phyloP scores from a whole-genome alignment of 345 rosid species.

The Rhodamnia argentea region DNA sequence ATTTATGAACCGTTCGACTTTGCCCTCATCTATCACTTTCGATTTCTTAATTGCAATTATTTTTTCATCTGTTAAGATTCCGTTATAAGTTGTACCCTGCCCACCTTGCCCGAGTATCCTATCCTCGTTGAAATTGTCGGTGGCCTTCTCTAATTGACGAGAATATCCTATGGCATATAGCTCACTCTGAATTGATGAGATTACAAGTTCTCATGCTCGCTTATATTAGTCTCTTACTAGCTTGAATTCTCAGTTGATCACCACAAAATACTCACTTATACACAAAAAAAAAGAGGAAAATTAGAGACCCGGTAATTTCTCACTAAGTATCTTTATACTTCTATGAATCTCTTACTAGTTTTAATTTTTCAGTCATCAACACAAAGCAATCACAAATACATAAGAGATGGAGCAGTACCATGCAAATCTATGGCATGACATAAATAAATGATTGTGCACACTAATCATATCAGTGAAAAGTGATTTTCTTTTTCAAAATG shows the following conservation, averaged over 20 bases:
- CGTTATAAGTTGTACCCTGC: background rate
- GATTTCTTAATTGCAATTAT: background rate
- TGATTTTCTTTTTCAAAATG: too few relatives aligned
- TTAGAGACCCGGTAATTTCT: background rate
- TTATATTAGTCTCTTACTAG: too few relatives aligned
- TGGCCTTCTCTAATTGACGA: background rate
- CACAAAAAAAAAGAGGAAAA: too few relatives aligned
- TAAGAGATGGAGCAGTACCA: background rate
- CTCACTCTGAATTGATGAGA: too few relatives aligned
- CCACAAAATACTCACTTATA: too few relatives aligned
- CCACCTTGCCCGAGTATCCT: background rate
- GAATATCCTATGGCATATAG: too few relatives aligned
- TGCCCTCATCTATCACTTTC: background rate
- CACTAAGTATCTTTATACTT: background rate
- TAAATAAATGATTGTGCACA: background rate
- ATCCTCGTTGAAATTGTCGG: background rate
- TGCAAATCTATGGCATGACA: background rate
- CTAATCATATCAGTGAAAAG: background rate
- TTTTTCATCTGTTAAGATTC: background rate
- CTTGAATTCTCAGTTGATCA: too few relatives aligned
- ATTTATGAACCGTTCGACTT: background rate
- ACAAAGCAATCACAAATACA: background rate
- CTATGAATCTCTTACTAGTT: background rate
- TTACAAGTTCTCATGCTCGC: too few relatives aligned
- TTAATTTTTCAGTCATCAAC: background rate